Evolutionary conservation across 306 rosid species (phyloP), one percentile per base, ranked within the genome.

Genomic region (Cucurbita pepo): DNA sequence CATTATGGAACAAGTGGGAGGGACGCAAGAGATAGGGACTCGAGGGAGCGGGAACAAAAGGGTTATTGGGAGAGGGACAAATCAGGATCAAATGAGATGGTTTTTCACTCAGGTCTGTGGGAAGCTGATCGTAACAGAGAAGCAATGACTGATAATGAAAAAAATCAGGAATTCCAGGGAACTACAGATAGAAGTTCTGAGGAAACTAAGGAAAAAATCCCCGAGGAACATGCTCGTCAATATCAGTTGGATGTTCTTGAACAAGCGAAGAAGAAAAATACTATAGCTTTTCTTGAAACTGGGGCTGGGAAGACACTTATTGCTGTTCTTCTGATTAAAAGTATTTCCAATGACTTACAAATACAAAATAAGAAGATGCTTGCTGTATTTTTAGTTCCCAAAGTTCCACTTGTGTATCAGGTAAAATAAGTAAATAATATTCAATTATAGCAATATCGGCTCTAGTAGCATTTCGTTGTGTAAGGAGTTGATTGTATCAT

Each of bases 281-380:
- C 97, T 18, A 94, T 91, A 74, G 99, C 99, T 80, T 94, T 94
- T 82, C 92, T 94, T 53, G 99, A 94, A 82, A 94, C 99, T 8
- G 99, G 99, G 51, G 97, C 99, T n/a, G 99, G 99, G 76, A 94
- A 94, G 89, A 94, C 97, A 41, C 89, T 94, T 25, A 94, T 94
- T 77, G 99, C 99, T 14, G 94, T 94, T 79, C 96, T 94, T 56
- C 97, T 94, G 60, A 91, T 94, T 34, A 88, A 77, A 81, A 91
- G 91, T 69, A 83, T 94, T 76, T 86, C 76, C 6, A 80, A 79
- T 55, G 91, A 74, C 71, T 86, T 91, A 75, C 88, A 87, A 45
- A 80, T 71, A 81, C 87, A 77, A 61, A 86, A 83, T 69, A 94
- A 69, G 82, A 94, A 91, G 80, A 78, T 91, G 95, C 95, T 91